Evolutionary conservation across 768 basidiomycete species (phyloP).

Genomic region (Mycena metata): DNA sequence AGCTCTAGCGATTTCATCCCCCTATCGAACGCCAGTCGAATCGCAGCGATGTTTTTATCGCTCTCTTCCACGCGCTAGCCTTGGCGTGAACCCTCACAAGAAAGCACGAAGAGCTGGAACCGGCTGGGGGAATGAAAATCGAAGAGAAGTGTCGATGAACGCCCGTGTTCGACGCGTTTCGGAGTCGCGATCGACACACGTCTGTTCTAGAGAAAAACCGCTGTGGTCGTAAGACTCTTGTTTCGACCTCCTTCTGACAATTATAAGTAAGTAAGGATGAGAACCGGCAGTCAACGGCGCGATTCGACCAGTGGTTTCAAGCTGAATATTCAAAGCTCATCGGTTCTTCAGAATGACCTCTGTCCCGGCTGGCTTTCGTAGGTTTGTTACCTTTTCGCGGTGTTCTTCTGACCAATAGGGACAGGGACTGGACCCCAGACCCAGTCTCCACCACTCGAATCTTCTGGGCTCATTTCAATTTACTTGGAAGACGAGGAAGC

Average conservation of each 20-base stretch:
- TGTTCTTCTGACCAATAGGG: neutral
- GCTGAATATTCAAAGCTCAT: neutral
- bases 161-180: conserved; percentile 1
- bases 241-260: neutral
- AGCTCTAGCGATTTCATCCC: conserved; percentile 3
- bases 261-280: conserved; percentile 14
- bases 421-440: neutral
- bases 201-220: conserved; percentile 4
- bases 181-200: neutral
- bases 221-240: conserved; percentile 17
- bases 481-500: conserved; percentile 16
- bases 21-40: neutral
- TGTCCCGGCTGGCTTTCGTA: neutral
- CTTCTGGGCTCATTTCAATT: neutral
- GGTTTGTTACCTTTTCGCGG: neutral
- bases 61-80: neutral
- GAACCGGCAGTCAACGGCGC: neutral
- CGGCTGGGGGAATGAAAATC: neutral
- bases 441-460: conserved; percentile 1
- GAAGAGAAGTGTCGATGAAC: neutral
- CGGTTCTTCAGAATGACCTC: conserved; percentile 12
- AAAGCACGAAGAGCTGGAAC: neutral
- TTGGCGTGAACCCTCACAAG: neutral
- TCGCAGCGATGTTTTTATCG: neutral
- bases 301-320: neutral